Evolutionary conservation across 1,139 yeast species (phyloP), one percentile per base, ranked within the genome.

Genomic region (Suzukiozyma palmioleophila): DNA sequence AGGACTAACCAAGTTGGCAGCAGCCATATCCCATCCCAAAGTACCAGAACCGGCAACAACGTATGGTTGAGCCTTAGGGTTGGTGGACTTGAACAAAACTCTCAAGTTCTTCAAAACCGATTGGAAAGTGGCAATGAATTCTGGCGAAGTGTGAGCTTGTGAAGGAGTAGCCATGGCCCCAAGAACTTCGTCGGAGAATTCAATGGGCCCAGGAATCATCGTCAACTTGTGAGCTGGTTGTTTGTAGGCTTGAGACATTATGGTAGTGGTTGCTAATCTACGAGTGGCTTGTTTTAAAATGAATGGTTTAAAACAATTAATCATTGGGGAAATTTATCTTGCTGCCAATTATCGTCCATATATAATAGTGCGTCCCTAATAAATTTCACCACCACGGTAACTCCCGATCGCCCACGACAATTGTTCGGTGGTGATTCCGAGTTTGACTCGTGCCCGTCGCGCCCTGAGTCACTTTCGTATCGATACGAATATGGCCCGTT

Each of bases 131-230:
- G 73, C 66, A 46, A 85, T 73, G 56, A 90, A 90, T 51, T 86
- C 89, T 7, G 94, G 92, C n/a, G 94, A 79, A 35, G 96, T 87
- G 64, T 89, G 97, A 12, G 95, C 84, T 54, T 86, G 81, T 3
- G 96, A 82, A 26, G 92, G 94, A 34, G 87, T 83, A 33, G 89
- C 69, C 85, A 86, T 84, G 40, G 96, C 95, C 36, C 70, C 69
- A 51, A 86, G 77, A 38, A 90, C 97, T 44, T 72, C 77, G 51
- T 85, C 88, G 38, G 90, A 82, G 62, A 90, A 82, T 62, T 86
- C 94, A 59, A 90, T 85, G 44, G 97, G 97, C 36, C 97, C 97
- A 31, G 97, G 97, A 51, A 89, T 86, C 71, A 89, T 69, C 51
- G 89, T 74, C 60, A 78, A 67, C 51, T 74, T 74, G 55, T 76